These are phyloP conservation scores for Lepidopterella palustris DNA, from an alignment of 495 filamentous ascomycete species.

Conservation along the genomic window DNA sequence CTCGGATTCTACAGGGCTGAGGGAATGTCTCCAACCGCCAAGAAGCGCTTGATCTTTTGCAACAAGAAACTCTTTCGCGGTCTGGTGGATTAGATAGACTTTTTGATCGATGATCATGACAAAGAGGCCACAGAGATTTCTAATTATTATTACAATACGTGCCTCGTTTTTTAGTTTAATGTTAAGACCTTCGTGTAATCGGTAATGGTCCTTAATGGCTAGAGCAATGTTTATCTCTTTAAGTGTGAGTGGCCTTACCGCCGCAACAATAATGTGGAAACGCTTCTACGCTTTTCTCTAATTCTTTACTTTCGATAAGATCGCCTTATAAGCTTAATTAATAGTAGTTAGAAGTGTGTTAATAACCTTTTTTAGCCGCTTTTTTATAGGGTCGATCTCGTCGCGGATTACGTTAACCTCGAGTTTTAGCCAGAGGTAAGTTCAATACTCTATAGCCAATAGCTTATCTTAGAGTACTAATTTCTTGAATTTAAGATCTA, in stretches of 20 bases:
- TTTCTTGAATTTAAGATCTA: background rate
- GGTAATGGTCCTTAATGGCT: background rate
- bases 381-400: background rate
- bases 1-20: background rate
- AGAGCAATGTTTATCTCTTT: background rate
- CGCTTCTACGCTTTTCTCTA: background rate
- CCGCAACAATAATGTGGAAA: background rate
- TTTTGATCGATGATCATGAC: constrained; percentile 4
- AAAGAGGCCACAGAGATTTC: constrained; percentile 14
- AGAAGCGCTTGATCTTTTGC: background rate
- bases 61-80: constrained; percentile 18
- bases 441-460: background rate
- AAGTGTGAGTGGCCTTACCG: background rate
- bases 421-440: background rate
- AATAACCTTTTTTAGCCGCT: background rate
- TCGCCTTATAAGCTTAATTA: background rate
- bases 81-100: constrained; percentile 20
- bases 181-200: background rate
- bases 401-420: background rate
- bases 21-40: background rate
- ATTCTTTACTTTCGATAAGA: background rate
- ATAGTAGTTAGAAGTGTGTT: background rate
- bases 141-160: background rate
- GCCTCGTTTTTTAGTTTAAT: background rate
- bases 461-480: background rate